Percentiles rank a stretch among this genome's conserved stretches.
Conservation (phyloP, 2,329 filamentous ascomycete species). For the Coleophoma cylindrospora region DNA sequence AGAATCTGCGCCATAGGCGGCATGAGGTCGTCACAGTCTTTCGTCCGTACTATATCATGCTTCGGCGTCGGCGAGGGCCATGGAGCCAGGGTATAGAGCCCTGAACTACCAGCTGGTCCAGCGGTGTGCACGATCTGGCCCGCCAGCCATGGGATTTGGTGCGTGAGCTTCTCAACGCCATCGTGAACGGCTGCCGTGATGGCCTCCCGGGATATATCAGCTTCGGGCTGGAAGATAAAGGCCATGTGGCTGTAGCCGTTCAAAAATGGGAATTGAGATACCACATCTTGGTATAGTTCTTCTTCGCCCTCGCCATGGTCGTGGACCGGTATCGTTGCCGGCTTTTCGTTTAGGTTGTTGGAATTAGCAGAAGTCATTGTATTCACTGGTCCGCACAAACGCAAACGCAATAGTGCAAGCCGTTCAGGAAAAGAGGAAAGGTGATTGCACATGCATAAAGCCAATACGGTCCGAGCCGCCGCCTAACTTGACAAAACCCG, state of each 20-base stretch:
- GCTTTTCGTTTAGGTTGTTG: too few relatives aligned
- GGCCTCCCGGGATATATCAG: conserved; percentile 1
- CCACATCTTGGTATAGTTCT: too few relatives aligned
- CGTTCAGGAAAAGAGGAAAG: too few relatives aligned
- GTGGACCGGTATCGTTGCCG: too few relatives aligned
- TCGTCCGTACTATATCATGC: conserved; percentile 13
- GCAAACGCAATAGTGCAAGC: too few relatives aligned
- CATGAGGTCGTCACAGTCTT: conserved; percentile 12
- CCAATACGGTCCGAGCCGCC: too few relatives aligned
- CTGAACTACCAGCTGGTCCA: conserved; percentile 2
- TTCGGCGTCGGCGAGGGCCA: conserved; percentile 7
- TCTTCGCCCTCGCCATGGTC: too few relatives aligned
- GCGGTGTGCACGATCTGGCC: conserved; percentile 11
- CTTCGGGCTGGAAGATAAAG: background rate
- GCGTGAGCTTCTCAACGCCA: conserved; percentile 8
- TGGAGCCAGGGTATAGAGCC: conserved; percentile 10
- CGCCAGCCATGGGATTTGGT: conserved; percentile 18
- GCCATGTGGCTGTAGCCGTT: conserved; percentile 3
- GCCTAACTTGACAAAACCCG: too few relatives aligned
- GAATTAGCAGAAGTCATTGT: too few relatives aligned
- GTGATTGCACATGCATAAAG: too few relatives aligned
- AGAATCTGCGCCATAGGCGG: conserved; percentile 15
- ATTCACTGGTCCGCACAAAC: too few relatives aligned
- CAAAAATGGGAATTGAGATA: conserved; percentile 1
- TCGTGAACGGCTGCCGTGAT: conserved; percentile 5